phyloP scores from a whole-genome alignment of 306 rosid genomes.

The Lathyrus sativus region DNA sequence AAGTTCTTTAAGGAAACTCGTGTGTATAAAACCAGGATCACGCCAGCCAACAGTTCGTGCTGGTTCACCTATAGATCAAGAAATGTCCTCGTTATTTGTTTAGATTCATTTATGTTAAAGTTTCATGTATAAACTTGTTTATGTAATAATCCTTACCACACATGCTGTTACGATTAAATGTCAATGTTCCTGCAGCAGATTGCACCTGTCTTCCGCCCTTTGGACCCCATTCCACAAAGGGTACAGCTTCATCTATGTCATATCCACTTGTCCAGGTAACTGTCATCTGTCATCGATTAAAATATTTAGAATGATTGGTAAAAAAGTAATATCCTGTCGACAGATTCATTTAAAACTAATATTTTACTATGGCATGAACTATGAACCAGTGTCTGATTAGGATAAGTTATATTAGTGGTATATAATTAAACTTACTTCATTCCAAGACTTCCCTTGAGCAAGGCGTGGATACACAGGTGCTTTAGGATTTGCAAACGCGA shows the following conservation, averaged over 20 bases:
- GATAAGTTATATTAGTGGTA: too few species aligned
- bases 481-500: too few species aligned
- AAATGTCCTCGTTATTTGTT: conserved; percentile 5
- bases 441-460: too few species aligned
- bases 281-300: conserved; percentile 67
- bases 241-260: conserved; percentile 64
- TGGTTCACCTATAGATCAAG: conserved; percentile 58
- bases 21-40: conserved; percentile 87
- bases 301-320: not conserved
- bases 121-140: not conserved
- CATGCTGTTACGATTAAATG: conserved; percentile 68
- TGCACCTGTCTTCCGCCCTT: conserved; percentile 39
- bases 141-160: conserved; percentile 61
- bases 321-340: too few species aligned
- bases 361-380: too few species aligned
- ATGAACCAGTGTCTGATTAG: too few species aligned
- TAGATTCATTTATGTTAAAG: not conserved
- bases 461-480: too few species aligned
- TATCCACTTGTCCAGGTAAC: conserved; percentile 97
- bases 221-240: conserved; percentile 71
- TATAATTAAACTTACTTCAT: too few species aligned
- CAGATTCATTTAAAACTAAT: too few species aligned
- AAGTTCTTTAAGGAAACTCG: conserved; percentile 65
- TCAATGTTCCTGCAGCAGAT: conserved; percentile 87
- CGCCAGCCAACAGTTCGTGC: conserved; percentile 89